Percentiles rank a stretch among this genome's conserved stretches.
Evolutionary conservation across 176 grass and related monocot genomes (phyloP).

Genomic region (Zoysia pacifica): DNA sequence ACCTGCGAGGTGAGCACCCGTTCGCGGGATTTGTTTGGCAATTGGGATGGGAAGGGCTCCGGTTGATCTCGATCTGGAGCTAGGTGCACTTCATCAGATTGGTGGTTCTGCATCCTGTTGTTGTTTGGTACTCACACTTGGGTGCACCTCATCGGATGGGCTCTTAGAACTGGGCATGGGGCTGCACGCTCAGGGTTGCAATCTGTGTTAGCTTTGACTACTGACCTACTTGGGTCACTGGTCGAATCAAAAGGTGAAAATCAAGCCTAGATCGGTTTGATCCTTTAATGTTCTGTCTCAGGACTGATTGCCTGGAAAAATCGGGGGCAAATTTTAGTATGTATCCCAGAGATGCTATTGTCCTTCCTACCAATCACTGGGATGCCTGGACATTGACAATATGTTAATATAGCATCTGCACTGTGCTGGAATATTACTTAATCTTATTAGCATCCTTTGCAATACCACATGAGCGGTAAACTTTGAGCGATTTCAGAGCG

Average conservation of each 20-base stretch:
- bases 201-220: not conserved
- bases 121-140: not conserved
- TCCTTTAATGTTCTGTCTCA: not conserved
- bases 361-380: not conserved
- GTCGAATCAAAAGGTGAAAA: not conserved
- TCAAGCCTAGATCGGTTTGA: not conserved
- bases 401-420: not conserved
- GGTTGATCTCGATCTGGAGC: constrained; percentile 29
- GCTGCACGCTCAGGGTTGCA: not conserved
- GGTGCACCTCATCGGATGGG: not conserved
- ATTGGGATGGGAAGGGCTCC: constrained; percentile 16
- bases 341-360: not conserved
- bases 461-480: not conserved
- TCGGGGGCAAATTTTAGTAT: not conserved
- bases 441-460: not conserved
- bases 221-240: not conserved
- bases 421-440: not conserved
- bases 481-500: not conserved
- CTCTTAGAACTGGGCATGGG: no score
- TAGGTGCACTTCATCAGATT: not conserved
- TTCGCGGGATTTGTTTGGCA: constrained; percentile 19
- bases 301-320: not conserved
- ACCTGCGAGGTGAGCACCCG: not conserved
- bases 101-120: not conserved
- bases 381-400: not conserved